A percentile compares a stretch with the other conserved stretches of the same genome.
phyloP scores from a whole-genome alignment of 1,139 yeast species.

The Suhomyces maxii region DNA sequence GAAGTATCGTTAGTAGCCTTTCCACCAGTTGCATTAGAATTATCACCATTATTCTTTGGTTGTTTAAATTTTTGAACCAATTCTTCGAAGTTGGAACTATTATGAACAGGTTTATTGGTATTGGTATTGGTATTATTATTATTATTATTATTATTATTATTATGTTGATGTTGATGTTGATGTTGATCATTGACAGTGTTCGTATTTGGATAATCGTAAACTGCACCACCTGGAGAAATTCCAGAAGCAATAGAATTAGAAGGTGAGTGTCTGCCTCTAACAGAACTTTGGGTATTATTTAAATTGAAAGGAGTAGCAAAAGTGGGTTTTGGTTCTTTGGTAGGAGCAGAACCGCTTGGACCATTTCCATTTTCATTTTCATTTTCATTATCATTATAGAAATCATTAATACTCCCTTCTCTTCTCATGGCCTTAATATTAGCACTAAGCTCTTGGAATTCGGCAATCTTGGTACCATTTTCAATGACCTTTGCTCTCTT shows the following conservation, averaged over 20 bases:
- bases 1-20: constrained; percentile 29
- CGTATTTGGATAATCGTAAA: constrained; percentile 13
- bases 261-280: constrained; percentile 12
- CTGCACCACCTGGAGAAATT: constrained; percentile 33
- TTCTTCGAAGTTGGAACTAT: constrained; percentile 28
- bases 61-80: constrained; percentile 33
- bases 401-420: constrained; percentile 21
- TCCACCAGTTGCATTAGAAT: constrained; percentile 1
- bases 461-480: constrained; percentile 39
- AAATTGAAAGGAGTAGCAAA: constrained; percentile 6
- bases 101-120: background rate
- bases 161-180: background rate
- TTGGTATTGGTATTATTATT: too few relatives aligned
- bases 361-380: background rate
- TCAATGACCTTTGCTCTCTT: constrained; percentile 48
- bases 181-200: background rate
- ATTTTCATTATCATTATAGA: constrained; percentile 11
- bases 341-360: background rate
- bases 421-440: constrained; percentile 27
- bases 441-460: constrained; percentile 36
- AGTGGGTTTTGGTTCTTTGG: background rate
- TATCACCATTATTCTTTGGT: constrained; percentile 11
- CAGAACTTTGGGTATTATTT: constrained; percentile 8
- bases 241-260: constrained; percentile 24
- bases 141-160: too few relatives aligned